Percentiles rank a stretch among this genome's conserved stretches.
Evolutionary conservation across 2,329 filamentous ascomycete species (phyloP).

Genomic region (Fusarium sp.): DNA sequence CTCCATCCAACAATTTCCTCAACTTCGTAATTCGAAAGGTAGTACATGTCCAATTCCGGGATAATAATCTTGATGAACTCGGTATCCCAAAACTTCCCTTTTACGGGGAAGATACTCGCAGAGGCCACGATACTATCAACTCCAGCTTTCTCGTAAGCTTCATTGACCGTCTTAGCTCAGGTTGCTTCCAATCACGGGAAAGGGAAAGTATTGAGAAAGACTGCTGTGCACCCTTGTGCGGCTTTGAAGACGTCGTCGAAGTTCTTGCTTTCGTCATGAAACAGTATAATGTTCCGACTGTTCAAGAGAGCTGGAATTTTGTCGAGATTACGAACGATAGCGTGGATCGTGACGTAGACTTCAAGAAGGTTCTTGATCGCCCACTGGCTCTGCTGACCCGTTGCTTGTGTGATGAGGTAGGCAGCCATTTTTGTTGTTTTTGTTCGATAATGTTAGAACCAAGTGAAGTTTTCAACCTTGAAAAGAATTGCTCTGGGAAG

Average conservation of each 20-base stretch:
- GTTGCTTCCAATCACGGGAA: background rate
- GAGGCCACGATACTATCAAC: no score
- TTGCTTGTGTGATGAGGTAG: background rate
- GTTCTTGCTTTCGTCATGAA: background rate
- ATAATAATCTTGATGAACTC: no score
- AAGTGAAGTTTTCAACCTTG: background rate
- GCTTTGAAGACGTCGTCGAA: no score
- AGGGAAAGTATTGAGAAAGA: background rate
- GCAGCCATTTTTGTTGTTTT: accelerated
- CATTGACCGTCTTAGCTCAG: background rate
- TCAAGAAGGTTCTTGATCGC: background rate
- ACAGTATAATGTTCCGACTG: background rate
- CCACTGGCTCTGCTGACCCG: no score
- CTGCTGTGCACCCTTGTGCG: no score
- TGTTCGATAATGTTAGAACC: background rate
- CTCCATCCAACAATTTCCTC: no score
- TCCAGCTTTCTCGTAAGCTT: background rate
- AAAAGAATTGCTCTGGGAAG: background rate
- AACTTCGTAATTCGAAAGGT: no score
- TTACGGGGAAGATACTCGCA: no score
- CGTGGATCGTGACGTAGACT: background rate
- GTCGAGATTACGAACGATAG: background rate
- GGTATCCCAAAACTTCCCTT: no score
- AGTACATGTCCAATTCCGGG: no score
- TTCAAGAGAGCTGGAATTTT: no score